Evolutionary conservation across 78 protist species (phyloP).

Genomic region (Tieghemostelium lacteum): DNA sequence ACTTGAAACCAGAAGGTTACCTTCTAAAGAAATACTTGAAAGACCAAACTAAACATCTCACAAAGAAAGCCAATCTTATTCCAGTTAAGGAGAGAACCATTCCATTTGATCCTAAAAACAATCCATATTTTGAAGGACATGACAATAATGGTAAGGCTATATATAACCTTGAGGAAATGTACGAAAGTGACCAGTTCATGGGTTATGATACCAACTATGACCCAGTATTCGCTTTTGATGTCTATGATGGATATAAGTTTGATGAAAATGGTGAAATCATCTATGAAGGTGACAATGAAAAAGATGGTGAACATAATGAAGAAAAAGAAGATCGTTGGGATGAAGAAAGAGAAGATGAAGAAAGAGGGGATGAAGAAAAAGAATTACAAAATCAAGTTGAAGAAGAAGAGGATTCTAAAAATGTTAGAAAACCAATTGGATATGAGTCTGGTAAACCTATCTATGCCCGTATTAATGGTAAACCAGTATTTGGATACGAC

Average conservation of each 20-base stretch:
- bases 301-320: neutral
- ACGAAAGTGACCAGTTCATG: neutral
- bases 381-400: neutral
- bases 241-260: neutral
- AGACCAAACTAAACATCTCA: too few species aligned
- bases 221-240: neutral
- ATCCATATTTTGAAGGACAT: neutral
- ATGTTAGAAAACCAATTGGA: neutral
- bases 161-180: neutral
- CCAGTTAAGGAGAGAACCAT: neutral
- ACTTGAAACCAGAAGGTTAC: too few species aligned
- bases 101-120: neutral
- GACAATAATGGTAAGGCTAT: neutral
- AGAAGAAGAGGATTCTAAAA: neutral
- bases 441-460: too few species aligned
- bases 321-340: neutral
- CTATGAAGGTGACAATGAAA: neutral
- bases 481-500: too few species aligned
- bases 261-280: neutral
- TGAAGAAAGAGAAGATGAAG: neutral
- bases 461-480: too few species aligned
- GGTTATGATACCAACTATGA: neutral
- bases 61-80: neutral
- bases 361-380: neutral
- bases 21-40: too few species aligned